Evolutionary conservation across 2,329 filamentous ascomycete species (phyloP), one percentile per base, ranked within the genome.

Genomic region (Colletotrichum coccodes): DNA sequence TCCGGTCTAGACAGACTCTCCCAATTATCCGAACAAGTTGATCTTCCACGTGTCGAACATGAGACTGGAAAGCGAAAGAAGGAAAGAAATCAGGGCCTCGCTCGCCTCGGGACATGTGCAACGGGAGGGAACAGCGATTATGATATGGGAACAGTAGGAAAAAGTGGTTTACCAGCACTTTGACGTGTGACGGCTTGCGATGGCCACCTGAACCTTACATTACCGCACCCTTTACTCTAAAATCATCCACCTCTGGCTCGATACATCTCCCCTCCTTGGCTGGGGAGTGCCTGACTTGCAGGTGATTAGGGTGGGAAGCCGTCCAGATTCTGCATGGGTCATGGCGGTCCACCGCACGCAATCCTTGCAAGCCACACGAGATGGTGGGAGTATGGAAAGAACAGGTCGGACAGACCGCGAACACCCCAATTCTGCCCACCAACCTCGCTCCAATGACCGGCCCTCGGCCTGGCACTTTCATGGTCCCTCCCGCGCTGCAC

Each of bases 271-370:
- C 60, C 30, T 61, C 60, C 57, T 57, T 47, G 38, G 57, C 69
- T 44, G 65, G 69, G 68, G 66, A 61, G 38, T 71, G 65, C 65
- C 69, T 70, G 69, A 71, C 69, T 70, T 71, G 65, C 65, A 71
- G 69, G 49, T 70, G 62, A 66, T 67, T 60, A 67, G 52, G 50
- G 67, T 70, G 67, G 67, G 67, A 70, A 70, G 67, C 63, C 67
- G 67, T 70, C 62, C 18, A 70, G 67, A 70, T 70, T 70, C 63
- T 66, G 52, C 67, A 70, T 52, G 67, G 67, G 34, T 61, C 16
- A 44, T 62, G 59, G 67, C 57, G 56, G 63, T 58, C 67, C 50
- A 68, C 61, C 61, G 61, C 42, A 49, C 49, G 21, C 38, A 32
- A 70, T 70, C 63, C 67, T 40, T 70, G 67, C 63, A 70, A 70